Evolutionary conservation across 169 alveolate genomes (phyloP).

Genomic region (Ichthyophthirius multifiliis): DNA sequence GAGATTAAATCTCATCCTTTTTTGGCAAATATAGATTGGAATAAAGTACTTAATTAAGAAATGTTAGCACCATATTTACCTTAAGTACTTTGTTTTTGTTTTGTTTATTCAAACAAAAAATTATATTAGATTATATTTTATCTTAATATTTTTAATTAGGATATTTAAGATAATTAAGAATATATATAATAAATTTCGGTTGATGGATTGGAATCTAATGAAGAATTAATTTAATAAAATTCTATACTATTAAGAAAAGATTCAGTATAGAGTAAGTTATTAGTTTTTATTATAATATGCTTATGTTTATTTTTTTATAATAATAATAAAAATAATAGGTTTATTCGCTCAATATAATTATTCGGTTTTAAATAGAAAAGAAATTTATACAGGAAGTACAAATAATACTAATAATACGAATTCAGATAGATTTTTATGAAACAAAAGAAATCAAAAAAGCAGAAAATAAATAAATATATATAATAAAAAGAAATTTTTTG

Average conservation of each 20-base stretch:
- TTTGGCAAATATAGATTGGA: slow-evolving; percentile 66
- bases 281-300: too few relatives aligned
- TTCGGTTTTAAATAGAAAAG: too few relatives aligned
- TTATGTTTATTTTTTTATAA: too few relatives aligned
- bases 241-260: slow-evolving; percentile 18
- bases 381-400: too few relatives aligned
- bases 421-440: too few relatives aligned
- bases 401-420: too few relatives aligned
- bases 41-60: slow-evolving; percentile 50
- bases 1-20: slow-evolving; percentile 82
- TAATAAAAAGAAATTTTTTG: too few relatives aligned
- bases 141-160: not conserved
- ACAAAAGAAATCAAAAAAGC: too few relatives aligned
- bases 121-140: too few relatives aligned
- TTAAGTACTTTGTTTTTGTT: too few relatives aligned
- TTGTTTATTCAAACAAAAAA: not conserved
- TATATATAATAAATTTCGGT: slow-evolving; percentile 8
- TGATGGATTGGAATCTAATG: slow-evolving; percentile 39
- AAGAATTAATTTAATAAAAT: slow-evolving; percentile 41
- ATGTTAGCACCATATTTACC: slow-evolving; percentile 55
- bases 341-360: slow-evolving; percentile 45
- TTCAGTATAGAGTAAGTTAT: slow-evolving; percentile 24
- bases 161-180: slow-evolving; percentile 39
- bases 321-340: not conserved
- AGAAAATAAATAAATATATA: too few relatives aligned